Evolutionary conservation across 805 yeast genomes (phyloP), one percentile per base, ranked within the genome.

Genomic region (Nakazawaea anatomiae): DNA sequence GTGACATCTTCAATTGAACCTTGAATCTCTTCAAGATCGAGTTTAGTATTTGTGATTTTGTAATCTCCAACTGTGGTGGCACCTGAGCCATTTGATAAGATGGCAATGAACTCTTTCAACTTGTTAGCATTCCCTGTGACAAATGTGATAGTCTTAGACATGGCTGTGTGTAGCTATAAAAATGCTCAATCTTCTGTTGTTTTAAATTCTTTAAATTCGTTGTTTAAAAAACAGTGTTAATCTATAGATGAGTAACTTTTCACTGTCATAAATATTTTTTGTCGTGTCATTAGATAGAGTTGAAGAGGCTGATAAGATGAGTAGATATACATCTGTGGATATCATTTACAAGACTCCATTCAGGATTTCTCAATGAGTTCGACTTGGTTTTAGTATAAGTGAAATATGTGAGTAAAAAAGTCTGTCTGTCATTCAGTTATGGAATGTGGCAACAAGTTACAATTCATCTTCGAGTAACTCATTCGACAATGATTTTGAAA

Each of bases 21-120:
- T 69, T 94, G 99, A 44, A 94, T 68, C 69, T 94, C 99, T 47
- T 85, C 94, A 18, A 94, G 72, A 62, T 94, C 99, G 34, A 95
- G 64, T 34, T 82, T 73, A 54, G 78, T 69, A 67, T 87, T 90
- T 27, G 72, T 71, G 52, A 94, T 76, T 38, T 60, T 66, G 64
- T 60, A 78, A 18, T 70, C 66, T 4, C 85, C 86, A 14, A 80
- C 79, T 46, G 58, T 60, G 11, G 66, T 53, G 7, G 53, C 32
- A 25, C 55, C 63, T 31, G 62, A 57, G 43, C 67, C 71, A 29
- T 71, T 72, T 1, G 83, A 69, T 7, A 92, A 77, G 48, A 92
- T 86, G 49, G 85, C 82, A 55, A 83, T 76, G 27, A 92, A 96
- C 67, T 92, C 99, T 57, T 77, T 80, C 54, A 91, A 75, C 67